A percentile compares a stretch with the other conserved stretches of the same genome.
Conservation (phyloP, 768 basidiomycete species). For the Serendipita vermifera region DNA sequence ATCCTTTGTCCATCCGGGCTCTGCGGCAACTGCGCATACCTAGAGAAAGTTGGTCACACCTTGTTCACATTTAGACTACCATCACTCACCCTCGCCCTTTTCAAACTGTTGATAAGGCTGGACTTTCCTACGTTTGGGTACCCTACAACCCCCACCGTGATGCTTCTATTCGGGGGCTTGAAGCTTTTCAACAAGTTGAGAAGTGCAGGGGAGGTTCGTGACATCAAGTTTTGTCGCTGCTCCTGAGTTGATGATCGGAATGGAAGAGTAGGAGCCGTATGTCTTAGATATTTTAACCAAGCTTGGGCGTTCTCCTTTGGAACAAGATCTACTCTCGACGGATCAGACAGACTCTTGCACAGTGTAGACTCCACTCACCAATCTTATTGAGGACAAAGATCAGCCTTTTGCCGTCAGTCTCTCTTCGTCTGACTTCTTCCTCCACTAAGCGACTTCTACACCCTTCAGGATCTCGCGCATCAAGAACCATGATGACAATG, state of each 20-base stretch:
- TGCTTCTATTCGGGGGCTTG: slow-evolving; percentile 41
- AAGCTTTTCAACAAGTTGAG: slow-evolving; percentile 75
- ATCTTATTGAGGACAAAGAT: slow-evolving; percentile 96
- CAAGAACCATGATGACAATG: slow-evolving; percentile 77
- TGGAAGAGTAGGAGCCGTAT: slow-evolving; percentile 83
- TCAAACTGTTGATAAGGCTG: slow-evolving; percentile 83
- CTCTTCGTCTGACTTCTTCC: slow-evolving; percentile 78
- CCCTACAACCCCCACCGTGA: slow-evolving; percentile 85
- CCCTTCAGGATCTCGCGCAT: slow-evolving; percentile 91
- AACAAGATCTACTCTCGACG: slow-evolving; percentile 54
- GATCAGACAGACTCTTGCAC: background rate
- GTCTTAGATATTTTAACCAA: slow-evolving; percentile 86
- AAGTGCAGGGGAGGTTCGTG: slow-evolving; percentile 59
- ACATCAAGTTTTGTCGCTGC: slow-evolving; percentile 71
- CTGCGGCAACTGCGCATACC: slow-evolving; percentile 90
- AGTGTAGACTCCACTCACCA: slow-evolving; percentile 37
- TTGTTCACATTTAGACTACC: background rate
- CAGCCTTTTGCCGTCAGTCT: slow-evolving; percentile 79
- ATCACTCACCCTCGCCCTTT: slow-evolving; percentile 55
- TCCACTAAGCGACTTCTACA: slow-evolving; percentile 86
- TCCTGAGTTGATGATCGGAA: slow-evolving; percentile 73
- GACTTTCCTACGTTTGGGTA: slow-evolving; percentile 98
- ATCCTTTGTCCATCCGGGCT: slow-evolving; percentile 87
- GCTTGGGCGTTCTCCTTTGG: slow-evolving; percentile 75
- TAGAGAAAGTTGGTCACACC: slow-evolving; percentile 20